Evolutionary conservation across 257 asterid genomes (phyloP), one percentile per base, ranked within the genome.

Genomic region (Solanum chiquidenum): DNA sequence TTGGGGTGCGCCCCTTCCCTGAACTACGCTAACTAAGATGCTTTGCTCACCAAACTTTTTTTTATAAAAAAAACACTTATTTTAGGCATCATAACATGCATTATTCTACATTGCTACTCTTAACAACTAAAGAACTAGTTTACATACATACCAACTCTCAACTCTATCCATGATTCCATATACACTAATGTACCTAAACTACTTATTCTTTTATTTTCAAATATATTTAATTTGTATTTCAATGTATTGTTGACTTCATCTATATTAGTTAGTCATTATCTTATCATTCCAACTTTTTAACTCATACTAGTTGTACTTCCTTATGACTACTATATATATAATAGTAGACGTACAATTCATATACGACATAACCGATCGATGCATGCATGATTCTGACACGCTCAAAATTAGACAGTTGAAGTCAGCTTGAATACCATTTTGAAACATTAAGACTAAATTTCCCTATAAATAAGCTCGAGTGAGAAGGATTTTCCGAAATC

Each of bases 1-100:
- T 52, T 16, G 60, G 1, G 0, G 0, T 16, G 60, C 3, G 3
- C 0, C 23, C 60, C 21, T 1, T 5, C 3, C 23, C 60, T 1
- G 5, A 1, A 58, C 68, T 1, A 2, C 0, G 5, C 68, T 20
- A 58, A 58, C 5, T 21, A 9, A 21, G 3, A 60, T 60, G 0
- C 12, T 60, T 60, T 23, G 12, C 23, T 1, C 13, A 60, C 12
- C 29, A 60, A 9, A 23, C 3, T 60, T 55, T 20, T 46, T 12
- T 29, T 29, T 29, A 2, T 29, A 18, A 18, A 18, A 46, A 46
- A 14, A 49, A 42, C 3, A 20, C 64, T 18, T 9, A 60, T 60
- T 60, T 60, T 21, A 60, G 68, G 68, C 69, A 60, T 9, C 2
- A 60, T 60, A 60, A 9, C 27, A 23, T 60, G 69, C 72, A 64